These are phyloP conservation scores for Herpetospermum pedunculosum DNA, from an alignment of 306 rosid species.

Conservation along the genomic window DNA sequence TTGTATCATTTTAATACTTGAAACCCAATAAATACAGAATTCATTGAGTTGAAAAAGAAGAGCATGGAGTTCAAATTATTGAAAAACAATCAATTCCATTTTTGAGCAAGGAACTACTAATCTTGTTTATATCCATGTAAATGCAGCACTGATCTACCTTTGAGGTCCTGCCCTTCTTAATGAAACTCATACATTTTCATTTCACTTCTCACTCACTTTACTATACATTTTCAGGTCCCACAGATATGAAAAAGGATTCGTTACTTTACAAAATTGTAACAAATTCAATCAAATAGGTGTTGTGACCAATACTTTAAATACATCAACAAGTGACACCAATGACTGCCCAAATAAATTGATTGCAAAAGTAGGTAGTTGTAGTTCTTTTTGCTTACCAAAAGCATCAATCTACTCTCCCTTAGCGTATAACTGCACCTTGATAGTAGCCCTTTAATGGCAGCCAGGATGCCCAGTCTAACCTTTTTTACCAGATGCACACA, in stretches of 20 bases:
- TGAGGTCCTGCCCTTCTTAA: neutral
- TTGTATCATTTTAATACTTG: neutral
- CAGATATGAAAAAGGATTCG: neutral
- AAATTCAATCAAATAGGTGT: neutral
- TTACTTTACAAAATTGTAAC: neutral
- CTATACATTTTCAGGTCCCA: neutral
- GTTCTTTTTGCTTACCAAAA: conserved; percentile 63
- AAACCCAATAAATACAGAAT: neutral
- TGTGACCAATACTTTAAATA: neutral
- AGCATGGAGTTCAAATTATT: neutral
- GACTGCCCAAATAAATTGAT: conserved; percentile 15
- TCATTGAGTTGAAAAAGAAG: neutral
- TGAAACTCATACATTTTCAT: neutral
- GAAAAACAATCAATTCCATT: neutral
- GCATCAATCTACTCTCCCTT: conserved; percentile 63
- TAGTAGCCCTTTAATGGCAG: conserved; percentile 60
- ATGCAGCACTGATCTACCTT: neutral
- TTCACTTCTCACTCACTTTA: neutral
- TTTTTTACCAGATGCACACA: conserved; percentile 69
- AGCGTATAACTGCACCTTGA: conserved; percentile 49
- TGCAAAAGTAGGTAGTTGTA: neutral
- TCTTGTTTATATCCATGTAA: neutral
- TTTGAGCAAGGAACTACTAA: neutral
- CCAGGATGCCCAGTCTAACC: conserved; percentile 78
- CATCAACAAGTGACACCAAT: neutral